These are phyloP conservation scores for Trametes coccinea DNA, from an alignment of 768 basidiomycete species.

Conservation along the genomic window DNA sequence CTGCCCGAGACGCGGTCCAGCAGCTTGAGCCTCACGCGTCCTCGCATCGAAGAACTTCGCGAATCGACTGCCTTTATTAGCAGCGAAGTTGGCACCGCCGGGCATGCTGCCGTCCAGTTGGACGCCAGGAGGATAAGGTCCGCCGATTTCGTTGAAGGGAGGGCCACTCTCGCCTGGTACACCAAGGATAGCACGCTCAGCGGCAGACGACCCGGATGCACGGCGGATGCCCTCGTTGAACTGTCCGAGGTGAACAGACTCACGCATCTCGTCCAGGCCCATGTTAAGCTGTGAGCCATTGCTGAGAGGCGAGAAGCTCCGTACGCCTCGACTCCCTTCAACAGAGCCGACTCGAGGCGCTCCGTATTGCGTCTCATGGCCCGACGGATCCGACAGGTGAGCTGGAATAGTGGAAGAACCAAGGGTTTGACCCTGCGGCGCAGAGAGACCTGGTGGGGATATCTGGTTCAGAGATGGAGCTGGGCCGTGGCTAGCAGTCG, in stretches of 20 bases:
- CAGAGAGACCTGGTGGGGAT: conserved; percentile 19
- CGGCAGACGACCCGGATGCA: conserved; percentile 16
- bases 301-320: conserved; percentile 31
- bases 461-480: conserved; percentile 6
- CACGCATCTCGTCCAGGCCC: conserved; percentile 27
- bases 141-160: conserved; percentile 23
- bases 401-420: not conserved
- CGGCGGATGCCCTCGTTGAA: conserved; percentile 25
- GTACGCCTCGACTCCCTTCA: conserved; percentile 23
- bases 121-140: conserved; percentile 17
- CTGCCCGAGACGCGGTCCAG: conserved; percentile 26
- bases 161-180: conserved; percentile 21
- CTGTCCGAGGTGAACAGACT: conserved; percentile 23
- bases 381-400: conserved; percentile 1
- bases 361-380: conserved; percentile 11
- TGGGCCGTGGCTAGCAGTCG: conserved; percentile 20
- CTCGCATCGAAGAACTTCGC: conserved; percentile 89
- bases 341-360: conserved; percentile 22
- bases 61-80: conserved; percentile 76
- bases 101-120: conserved; percentile 25
- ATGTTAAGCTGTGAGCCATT: conserved; percentile 21
- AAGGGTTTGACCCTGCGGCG: not conserved
- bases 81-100: conserved; percentile 46
- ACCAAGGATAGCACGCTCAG: conserved; percentile 24
- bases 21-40: conserved; percentile 43